Evolutionary conservation across 2,329 filamentous ascomycete genomes (phyloP).

Genomic region (Cryoendolithus antarcticus): DNA sequence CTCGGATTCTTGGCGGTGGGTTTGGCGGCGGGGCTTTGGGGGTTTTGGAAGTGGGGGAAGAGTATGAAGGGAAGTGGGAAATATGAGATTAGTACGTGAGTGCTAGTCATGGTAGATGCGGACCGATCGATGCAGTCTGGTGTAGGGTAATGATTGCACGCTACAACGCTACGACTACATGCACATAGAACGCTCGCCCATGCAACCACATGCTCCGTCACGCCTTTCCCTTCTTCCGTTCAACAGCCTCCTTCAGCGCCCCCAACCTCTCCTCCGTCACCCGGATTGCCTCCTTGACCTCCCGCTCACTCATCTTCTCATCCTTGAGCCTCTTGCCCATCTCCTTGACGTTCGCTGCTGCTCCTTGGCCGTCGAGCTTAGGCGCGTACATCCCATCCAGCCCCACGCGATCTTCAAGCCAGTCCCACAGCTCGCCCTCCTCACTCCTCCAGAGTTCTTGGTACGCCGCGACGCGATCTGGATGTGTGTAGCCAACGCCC

Average conservation of each 20-base stretch:
- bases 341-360: conserved; percentile 13
- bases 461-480: conserved; percentile 66
- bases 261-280: conserved; percentile 77
- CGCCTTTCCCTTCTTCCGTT: conserved; percentile 36
- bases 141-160: no score
- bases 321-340: conserved; percentile 30
- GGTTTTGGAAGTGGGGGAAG: conserved; percentile 16
- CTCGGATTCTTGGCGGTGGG: conserved; percentile 24
- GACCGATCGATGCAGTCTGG: no score
- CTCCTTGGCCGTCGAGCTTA: conserved; percentile 14
- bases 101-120: no score
- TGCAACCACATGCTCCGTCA: no score
- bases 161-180: no score
- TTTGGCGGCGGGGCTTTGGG: conserved; percentile 20
- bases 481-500: conserved; percentile 26
- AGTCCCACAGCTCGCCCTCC: conserved; percentile 83
- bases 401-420: conserved; percentile 77
- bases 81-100: conserved; percentile 10
- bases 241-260: conserved; percentile 61
- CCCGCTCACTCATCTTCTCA: conserved; percentile 67
- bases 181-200: no score
- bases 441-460: conserved; percentile 86
- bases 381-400: conserved; percentile 41
- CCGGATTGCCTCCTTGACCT: conserved; percentile 64
- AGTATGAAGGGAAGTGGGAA: conserved; percentile 13